These are phyloP conservation scores for Penicillium longicatenatum DNA, from an alignment of 495 filamentous ascomycete genomes.

Conservation along the genomic window DNA sequence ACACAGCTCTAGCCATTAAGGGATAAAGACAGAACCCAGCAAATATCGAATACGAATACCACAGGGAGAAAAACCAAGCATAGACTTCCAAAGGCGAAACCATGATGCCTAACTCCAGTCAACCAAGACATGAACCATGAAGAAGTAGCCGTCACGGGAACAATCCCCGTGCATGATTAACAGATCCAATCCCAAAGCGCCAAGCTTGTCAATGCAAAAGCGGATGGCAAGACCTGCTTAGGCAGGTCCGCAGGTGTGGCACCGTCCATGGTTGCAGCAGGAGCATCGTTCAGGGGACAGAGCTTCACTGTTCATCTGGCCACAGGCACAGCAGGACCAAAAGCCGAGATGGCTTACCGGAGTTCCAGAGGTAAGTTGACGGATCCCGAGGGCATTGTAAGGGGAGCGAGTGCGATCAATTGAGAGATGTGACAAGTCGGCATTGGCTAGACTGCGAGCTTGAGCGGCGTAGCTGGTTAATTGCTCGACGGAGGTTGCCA, in stretches of 20 bases:
- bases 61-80: no score
- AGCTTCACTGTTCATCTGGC: constrained; percentile 1
- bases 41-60: background rate
- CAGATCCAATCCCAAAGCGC: background rate
- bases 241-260: background rate
- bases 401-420: background rate
- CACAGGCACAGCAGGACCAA: constrained; percentile 11
- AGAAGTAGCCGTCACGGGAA: background rate
- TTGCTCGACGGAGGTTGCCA: background rate
- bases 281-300: constrained; percentile 17
- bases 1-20: background rate
- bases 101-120: background rate
- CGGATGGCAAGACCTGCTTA: background rate
- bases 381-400: background rate
- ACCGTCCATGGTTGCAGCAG: constrained; percentile 9
- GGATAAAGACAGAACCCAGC: background rate
- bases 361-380: background rate
- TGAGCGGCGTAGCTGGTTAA: background rate
- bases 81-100: background rate
- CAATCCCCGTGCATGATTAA: background rate
- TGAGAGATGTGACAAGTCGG: background rate
- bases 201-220: background rate
- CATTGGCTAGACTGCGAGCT: background rate
- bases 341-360: background rate
- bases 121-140: background rate